Base-by-base conservation (phyloP, 495 filamentous ascomycete species). In the Friedmanniomyces simplex region DNA sequence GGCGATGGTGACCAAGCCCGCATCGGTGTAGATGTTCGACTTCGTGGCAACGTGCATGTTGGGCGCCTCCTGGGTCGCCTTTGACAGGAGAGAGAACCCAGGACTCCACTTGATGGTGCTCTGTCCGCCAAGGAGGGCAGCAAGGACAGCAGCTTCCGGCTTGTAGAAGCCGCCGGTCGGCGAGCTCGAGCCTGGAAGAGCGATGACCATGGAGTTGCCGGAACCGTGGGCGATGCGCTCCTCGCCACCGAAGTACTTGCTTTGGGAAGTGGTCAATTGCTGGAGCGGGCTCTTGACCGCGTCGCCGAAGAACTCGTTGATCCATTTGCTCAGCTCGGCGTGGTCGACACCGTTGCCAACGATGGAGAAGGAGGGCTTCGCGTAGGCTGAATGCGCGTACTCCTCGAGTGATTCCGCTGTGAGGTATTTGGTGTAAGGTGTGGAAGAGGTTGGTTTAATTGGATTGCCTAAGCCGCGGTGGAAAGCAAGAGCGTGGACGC, bases 61-160 rank as follows among this genome's bases (percentile, higher is more conserved):
- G 21, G 83, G 80, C 69, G 80, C 77, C 20, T 76, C 74, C 51
- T 84, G 74, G 54, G 82, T 77, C 42, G 84, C 86, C 75, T 94
- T 88, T 55, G 85, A 79, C 43, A 99, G 81, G 45, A 96, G 76
- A 13, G 86, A 91, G 76, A 95, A 96, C 54, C 93, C 94, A 54
- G 89, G 77, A 25, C 86, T 86, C 93, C 93, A 97, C 77, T 97
- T 97, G 77, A 96, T 91, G 71, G 74, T 83, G 58, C 89, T 84
- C 71, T 90, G 74, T 42, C 94, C 93, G 66, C 93, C 93, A 28
- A 99, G 84, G 7, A 99, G 82, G 50, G 89, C 85, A 58, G 88
- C 82, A 24, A 99, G 83, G 59, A 99, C 89, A 55, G 83, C 81
- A 64, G 86, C 81, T 76, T 96, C 94, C 57, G 91, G 86, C 78